These are phyloP conservation scores for Toxicodendron radicans DNA, from an alignment of 345 rosid genomes.

Conservation along the genomic window DNA sequence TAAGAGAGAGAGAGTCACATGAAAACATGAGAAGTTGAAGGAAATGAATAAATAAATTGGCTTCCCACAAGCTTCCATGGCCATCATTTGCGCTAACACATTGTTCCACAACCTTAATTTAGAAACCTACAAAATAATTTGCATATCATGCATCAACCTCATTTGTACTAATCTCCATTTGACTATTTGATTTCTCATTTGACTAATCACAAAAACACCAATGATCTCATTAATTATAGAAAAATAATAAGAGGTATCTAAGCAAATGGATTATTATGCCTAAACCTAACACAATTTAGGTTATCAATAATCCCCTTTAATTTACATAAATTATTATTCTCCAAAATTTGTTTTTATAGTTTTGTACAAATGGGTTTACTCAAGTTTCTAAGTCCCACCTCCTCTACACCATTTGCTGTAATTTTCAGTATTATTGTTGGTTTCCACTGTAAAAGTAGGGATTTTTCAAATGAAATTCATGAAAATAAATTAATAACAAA, in stretches of 20 bases:
- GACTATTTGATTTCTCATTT: conserved; percentile 36
- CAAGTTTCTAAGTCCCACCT: neutral
- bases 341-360: neutral
- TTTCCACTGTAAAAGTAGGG: no score
- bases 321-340: neutral
- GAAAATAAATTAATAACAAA: no score
- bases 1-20: conserved; percentile 34
- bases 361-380: neutral
- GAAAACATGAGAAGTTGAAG: conserved; percentile 40
- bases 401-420: no score
- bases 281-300: neutral
- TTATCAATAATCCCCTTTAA: neutral
- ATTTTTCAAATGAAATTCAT: no score
- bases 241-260: neutral
- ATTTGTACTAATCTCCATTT: conserved; percentile 20
- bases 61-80: neutral
- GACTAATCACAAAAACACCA: conserved; percentile 20
- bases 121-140: neutral
- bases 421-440: no score
- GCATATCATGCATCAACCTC: conserved; percentile 10
- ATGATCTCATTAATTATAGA: neutral
- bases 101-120: conserved; percentile 12
- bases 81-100: conserved; percentile 28
- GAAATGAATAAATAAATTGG: conserved; percentile 23
- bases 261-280: neutral